Evolutionary conservation across 495 filamentous ascomycete species (phyloP), one percentile per base, ranked within the genome.

Genomic region (Aspergillus affinis): DNA sequence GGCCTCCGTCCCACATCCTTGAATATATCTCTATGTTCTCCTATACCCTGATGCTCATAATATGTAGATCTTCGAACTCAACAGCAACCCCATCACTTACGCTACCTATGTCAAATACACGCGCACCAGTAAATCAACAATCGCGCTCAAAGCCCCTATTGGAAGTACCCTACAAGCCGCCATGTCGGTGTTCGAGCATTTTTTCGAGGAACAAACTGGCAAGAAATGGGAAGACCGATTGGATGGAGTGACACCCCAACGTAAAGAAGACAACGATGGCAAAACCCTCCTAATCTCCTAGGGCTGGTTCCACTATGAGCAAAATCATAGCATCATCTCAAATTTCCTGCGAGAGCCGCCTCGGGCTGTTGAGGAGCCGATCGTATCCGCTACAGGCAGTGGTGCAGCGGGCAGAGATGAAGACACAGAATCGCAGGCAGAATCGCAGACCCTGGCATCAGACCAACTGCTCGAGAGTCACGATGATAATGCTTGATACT

Each of bases 121-220:
- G 20, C 66, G 72, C 0, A 59, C 65, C 3, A 75, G 77, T 0
- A 62, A 36, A 29, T 64, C 62, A 0, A 54, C 48, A 1, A 55
- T 65, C 2, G 61, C 77, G 3, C 59, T 74, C 17, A 62, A 83
- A 18, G 69, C 72, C 12, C 70, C 71, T 7, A 56, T 69, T 0
- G 69, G 66, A 10, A 72, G 69, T 27, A 65, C 30, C 2, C 64
- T 74, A 3, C 67, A 70, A 0, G 21, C 57, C 7, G 83, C 82
- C 7, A 72, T 81, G 27, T 61, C 26, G 0, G 66, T 66, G 0
- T 89, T 90, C 66, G 72, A 75, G 62, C n/a, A 49, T 0, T 84
- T 85, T 63, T 91, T 90, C 71, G 59, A 69, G 13, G 62, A 70
- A 3, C 81, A 86, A 65, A 84, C 84, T 0, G 81, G 82, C 1